Conservation (phyloP, 169 alveolate species). For the Babesia divergens region DNA sequence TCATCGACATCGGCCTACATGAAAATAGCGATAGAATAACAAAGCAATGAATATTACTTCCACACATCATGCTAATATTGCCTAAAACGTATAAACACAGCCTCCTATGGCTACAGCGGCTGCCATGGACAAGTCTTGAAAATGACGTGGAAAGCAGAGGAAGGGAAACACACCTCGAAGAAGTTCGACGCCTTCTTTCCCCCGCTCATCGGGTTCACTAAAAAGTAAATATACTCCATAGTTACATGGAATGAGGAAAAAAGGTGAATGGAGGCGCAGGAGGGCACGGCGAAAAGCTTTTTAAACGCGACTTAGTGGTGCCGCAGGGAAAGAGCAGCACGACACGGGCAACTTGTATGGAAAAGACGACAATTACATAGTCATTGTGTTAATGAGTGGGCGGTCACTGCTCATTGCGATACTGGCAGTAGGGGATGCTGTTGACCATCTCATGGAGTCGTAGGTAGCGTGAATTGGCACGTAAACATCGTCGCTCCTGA, state of each 20-base stretch:
- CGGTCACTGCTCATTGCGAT: constrained; percentile 23
- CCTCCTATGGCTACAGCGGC: too few relatives aligned
- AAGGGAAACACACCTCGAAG: too few relatives aligned
- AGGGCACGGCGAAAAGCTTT: neutral
- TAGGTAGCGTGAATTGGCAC: neutral
- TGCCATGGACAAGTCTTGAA: too few relatives aligned
- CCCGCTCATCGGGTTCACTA: constrained; percentile 83
- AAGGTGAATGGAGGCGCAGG: neutral
- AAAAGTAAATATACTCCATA: constrained; percentile 64
- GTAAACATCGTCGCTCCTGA: neutral
- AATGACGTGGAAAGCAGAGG: too few relatives aligned
- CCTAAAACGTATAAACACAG: too few relatives aligned
- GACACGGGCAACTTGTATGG: neutral
- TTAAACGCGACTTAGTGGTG: constrained; percentile 15
- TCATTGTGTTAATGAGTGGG: neutral
- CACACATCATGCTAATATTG: too few relatives aligned
- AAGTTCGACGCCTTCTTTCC: constrained; percentile 80
- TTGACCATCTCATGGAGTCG: constrained; percentile 50
- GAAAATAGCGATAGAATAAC: too few relatives aligned
- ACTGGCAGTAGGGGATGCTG: constrained; percentile 44
- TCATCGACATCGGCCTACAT: constrained; percentile 42
- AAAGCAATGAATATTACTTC: too few relatives aligned
- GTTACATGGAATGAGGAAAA: constrained; percentile 20
- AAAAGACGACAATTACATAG: neutral
- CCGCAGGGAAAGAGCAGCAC: neutral